These are phyloP conservation scores for Stephanodiscus triporus DNA, from an alignment of 108 stramenopile species.

Conservation along the genomic window DNA sequence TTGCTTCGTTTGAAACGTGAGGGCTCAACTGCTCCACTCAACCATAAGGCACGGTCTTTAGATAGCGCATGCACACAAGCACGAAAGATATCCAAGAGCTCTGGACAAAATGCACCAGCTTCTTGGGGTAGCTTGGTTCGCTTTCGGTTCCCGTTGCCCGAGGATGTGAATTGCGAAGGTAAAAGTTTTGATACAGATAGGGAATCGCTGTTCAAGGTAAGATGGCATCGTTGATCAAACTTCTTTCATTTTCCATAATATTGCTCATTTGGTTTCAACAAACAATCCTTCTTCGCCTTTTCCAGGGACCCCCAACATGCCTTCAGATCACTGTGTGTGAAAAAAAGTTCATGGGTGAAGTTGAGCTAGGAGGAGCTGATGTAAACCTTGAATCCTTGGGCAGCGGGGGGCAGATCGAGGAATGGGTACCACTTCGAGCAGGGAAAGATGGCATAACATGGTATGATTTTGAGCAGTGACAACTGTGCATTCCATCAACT, in stretches of 20 bases:
- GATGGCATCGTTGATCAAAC: neutral
- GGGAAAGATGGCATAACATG: slow-evolving; percentile 80
- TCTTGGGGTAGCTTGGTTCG: slow-evolving; percentile 89
- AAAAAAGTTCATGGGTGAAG: slow-evolving; percentile 89
- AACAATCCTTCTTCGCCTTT: neutral
- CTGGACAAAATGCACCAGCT: slow-evolving; percentile 88
- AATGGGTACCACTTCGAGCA: slow-evolving; percentile 86
- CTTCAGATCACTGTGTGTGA: slow-evolving; percentile 87
- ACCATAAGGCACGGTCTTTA: slow-evolving; percentile 76
- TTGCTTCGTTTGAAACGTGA: slow-evolving; percentile 77
- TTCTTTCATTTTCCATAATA: neutral
- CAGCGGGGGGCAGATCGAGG: slow-evolving; percentile 84
- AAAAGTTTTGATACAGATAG: slow-evolving; percentile 71
- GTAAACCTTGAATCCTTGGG: slow-evolving; percentile 72
- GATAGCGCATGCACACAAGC: slow-evolving; percentile 77
- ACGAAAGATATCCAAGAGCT: slow-evolving; percentile 77
- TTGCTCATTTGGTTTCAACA: neutral
- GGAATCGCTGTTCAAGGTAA: slow-evolving; percentile 78
- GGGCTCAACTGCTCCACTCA: slow-evolving; percentile 71
- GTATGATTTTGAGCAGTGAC: slow-evolving; percentile 32
- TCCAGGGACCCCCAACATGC: slow-evolving; percentile 73
- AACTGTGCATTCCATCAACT: neutral
- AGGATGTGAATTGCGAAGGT: slow-evolving; percentile 74
- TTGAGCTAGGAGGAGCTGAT: slow-evolving; percentile 78
- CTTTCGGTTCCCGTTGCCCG: slow-evolving; percentile 86